phyloP scores from a whole-genome alignment of 306 rosid genomes.

The Cucumis melo region DNA sequence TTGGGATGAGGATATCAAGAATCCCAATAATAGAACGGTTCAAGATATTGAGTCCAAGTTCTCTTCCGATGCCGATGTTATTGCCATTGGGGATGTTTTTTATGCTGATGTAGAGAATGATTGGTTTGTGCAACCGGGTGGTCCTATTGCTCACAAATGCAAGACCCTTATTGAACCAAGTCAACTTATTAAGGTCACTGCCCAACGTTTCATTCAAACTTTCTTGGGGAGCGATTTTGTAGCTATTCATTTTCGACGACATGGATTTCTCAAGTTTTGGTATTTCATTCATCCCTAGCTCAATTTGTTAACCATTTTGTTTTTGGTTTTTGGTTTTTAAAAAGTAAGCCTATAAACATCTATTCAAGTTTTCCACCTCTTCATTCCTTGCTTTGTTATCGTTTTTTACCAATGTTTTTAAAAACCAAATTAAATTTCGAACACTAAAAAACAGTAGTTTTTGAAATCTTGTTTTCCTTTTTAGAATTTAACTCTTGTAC shows the following conservation, averaged over 20 bases:
- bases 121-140: conserved; percentile 88
- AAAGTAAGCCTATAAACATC: no score
- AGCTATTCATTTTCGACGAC: conserved; percentile 84
- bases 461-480: no score
- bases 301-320: neutral
- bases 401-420: no score
- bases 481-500: no score
- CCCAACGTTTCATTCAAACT: conserved; percentile 87
- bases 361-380: no score
- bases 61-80: conserved; percentile 49
- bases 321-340: no score
- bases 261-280: conserved; percentile 97
- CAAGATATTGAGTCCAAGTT: conserved; percentile 63
- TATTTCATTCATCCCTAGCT: conserved; percentile 5
- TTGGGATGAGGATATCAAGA: conserved; percentile 60
- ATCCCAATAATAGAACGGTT: conserved; percentile 52
- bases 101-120: conserved; percentile 62
- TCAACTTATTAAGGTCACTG: conserved; percentile 61
- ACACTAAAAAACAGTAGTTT: no score
- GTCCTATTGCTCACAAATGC: conserved; percentile 87
- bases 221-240: conserved; percentile 68
- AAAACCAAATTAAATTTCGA: no score
- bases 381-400: no score
- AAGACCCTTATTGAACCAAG: conserved; percentile 76
- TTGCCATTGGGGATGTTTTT: conserved; percentile 91